A percentile compares a stretch with the other conserved stretches of the same genome.
These are phyloP conservation scores for Neurospora terricola DNA, from an alignment of 495 filamentous ascomycete genomes.

Conservation along the genomic window DNA sequence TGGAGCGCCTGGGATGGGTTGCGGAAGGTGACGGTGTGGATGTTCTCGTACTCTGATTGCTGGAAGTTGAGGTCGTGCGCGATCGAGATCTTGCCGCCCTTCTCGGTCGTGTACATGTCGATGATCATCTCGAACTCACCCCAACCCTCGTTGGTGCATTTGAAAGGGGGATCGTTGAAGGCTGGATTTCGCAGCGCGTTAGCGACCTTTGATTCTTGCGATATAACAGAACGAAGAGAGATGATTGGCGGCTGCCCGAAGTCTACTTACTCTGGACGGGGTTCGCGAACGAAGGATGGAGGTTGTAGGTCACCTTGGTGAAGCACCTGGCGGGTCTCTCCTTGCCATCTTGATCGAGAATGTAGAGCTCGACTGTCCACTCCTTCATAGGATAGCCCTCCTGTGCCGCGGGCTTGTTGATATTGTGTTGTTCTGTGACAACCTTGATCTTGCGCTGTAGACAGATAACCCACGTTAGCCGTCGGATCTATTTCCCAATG, in stretches of 20 bases:
- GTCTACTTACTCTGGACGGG: slow-evolving; percentile 67
- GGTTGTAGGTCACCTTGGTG: slow-evolving; percentile 80
- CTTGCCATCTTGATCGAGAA: slow-evolving; percentile 52
- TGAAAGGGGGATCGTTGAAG: slow-evolving; percentile 76
- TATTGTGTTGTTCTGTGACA: slow-evolving; percentile 78
- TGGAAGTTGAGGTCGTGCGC: slow-evolving; percentile 89
- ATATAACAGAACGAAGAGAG: neutral
- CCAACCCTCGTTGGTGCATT: slow-evolving; percentile 90
- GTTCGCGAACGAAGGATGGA: slow-evolving; percentile 87
- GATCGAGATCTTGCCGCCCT: slow-evolving; percentile 71
- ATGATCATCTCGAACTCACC: slow-evolving; percentile 98
- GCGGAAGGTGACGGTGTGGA: slow-evolving; percentile 75
- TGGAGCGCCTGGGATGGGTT: slow-evolving; percentile 82
- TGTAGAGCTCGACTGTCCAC: slow-evolving; percentile 54
- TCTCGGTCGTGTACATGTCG: slow-evolving; percentile 67
- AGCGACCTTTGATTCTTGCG: slow-evolving; percentile 1
- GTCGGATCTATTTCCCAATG: neutral
- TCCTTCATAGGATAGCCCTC: slow-evolving; percentile 88
- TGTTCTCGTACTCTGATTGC: slow-evolving; percentile 67
- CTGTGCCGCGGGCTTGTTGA: slow-evolving; percentile 61
- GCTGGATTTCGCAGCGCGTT: slow-evolving; percentile 34
- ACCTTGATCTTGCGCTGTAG: slow-evolving; percentile 73
- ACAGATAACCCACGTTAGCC: slow-evolving; percentile 2
- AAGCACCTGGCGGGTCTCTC: slow-evolving; percentile 72
- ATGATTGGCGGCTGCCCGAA: neutral